Evolutionary conservation across 306 rosid species (phyloP), one percentile per base, ranked within the genome.

Genomic region (Quercus rubra): DNA sequence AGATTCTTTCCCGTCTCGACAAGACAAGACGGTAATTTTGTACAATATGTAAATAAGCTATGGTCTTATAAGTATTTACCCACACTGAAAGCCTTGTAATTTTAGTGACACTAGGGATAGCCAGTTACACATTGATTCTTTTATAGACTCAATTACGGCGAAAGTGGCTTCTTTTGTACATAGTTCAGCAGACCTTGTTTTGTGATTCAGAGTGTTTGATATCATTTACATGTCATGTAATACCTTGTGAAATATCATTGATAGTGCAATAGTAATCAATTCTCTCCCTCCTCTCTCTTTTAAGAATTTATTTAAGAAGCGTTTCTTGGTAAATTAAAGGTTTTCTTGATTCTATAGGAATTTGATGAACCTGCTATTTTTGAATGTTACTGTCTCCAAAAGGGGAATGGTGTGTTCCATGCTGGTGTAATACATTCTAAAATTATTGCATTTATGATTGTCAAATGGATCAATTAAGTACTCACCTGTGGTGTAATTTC

Each of bases 1-100:
- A 46, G 79, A 82, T 83, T 85, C 66, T 83, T 85, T 84, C 55
- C 81, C 81, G 52, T 61, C 54, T 18, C 61, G 55, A 57, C 46
- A 70, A 33, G 69, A 30, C 13, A 51, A 46, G 78, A 73, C 56
- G 73, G 78, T 51, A 70, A 31, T 62, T 79, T 79, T 72, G 62
- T 79, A 51, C 23, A 73, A 31, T 59, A 54, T 63, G 58, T 73
- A 31, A 59, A 79, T 72, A 79, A 14, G 41, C 62, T 27, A 49
- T 28, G 23, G 35, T 43, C 41, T 33, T 55, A 11, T 7, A 46
- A 31, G 15, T 52, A 20, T 14, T 31, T 69, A 23, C 28, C 56
- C 74, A 18, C 21, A 13, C 46, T 19, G 27, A 66, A 61, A 56
- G 62, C 75, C 75, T 71, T 70, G 67, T 75, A 73, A 58, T 58